Evolutionary conservation across 1,139 yeast genomes (phyloP).

Genomic region (Protomyces pachydermus): DNA sequence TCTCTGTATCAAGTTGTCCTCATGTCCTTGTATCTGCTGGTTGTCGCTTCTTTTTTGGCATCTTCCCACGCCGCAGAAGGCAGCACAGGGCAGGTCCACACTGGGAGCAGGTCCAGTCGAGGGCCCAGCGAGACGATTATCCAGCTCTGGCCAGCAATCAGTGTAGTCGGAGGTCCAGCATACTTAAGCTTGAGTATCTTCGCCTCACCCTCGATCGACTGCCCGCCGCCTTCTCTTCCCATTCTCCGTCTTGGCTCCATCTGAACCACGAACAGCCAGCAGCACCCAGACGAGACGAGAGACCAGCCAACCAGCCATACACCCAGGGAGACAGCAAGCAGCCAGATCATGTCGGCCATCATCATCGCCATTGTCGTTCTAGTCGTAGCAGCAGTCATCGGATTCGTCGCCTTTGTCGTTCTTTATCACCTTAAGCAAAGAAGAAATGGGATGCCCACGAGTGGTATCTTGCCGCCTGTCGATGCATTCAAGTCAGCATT

Average conservation of each 20-base stretch:
- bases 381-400: slow-evolving; percentile 2
- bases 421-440: slow-evolving; percentile 7
- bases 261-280: not conserved
- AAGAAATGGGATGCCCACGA: slow-evolving; percentile 9
- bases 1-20: not conserved
- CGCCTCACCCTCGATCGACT: no score
- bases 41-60: not conserved
- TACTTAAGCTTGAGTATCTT: no score
- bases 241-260: not conserved
- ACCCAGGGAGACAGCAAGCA: not conserved
- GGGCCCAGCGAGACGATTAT: no score
- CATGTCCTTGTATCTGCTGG: no score
- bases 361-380: slow-evolving; percentile 6
- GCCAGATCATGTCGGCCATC: slow-evolving; percentile 2
- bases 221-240: no score
- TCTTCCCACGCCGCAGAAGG: not conserved
- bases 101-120: no score
- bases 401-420: slow-evolving; percentile 7
- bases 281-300: not conserved
- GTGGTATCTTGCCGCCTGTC: not conserved
- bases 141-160: no score
- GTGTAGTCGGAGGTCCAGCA: no score
- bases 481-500: not conserved
- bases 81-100: not conserved
- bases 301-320: not conserved